Percentiles rank a stretch among this genome's conserved stretches.
Evolutionary conservation across 345 rosid genomes (phyloP).

Genomic region (Camelina laxa): DNA sequence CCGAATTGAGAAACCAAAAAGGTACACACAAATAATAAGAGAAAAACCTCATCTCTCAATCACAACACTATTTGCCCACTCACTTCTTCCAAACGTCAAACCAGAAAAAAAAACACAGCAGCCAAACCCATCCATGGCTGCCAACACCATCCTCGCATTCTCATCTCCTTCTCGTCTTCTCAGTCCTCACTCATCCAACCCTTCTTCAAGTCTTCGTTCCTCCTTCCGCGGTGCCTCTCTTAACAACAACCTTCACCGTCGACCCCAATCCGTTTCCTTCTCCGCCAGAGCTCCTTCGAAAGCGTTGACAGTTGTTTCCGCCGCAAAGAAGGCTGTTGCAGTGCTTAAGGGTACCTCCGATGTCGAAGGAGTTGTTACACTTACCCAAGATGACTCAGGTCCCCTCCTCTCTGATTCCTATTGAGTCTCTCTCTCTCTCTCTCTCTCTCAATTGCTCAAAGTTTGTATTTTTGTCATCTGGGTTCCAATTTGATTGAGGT

Average conservation of each 20-base stretch:
- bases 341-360: slow-evolving; percentile 81
- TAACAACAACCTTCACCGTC: slow-evolving; percentile 46
- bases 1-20: neutral
- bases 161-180: slow-evolving; percentile 42
- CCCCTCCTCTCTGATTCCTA: neutral
- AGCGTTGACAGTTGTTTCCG: slow-evolving; percentile 61
- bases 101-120: slow-evolving; percentile 44
- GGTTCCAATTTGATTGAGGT: neutral
- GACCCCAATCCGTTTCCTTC: slow-evolving; percentile 45
- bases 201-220: slow-evolving; percentile 42
- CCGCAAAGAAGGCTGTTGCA: slow-evolving; percentile 83
- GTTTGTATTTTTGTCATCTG: neutral
- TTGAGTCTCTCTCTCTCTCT: slow-evolving; percentile 6
- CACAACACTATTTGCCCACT: neutral
- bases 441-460: neutral
- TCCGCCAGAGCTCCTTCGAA: slow-evolving; percentile 49
- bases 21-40: neutral
- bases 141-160: slow-evolving; percentile 53
- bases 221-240: slow-evolving; percentile 66
- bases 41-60: neutral
- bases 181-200: slow-evolving; percentile 36
- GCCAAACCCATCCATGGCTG: slow-evolving; percentile 55
- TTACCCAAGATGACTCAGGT: slow-evolving; percentile 73
- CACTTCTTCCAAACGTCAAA: slow-evolving; percentile 19
- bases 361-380: slow-evolving; percentile 86